Evolutionary conservation across 371 early-diverging fungal genomes (phyloP), one percentile per base, ranked within the genome.

Genomic region (Mucor mucedo): DNA sequence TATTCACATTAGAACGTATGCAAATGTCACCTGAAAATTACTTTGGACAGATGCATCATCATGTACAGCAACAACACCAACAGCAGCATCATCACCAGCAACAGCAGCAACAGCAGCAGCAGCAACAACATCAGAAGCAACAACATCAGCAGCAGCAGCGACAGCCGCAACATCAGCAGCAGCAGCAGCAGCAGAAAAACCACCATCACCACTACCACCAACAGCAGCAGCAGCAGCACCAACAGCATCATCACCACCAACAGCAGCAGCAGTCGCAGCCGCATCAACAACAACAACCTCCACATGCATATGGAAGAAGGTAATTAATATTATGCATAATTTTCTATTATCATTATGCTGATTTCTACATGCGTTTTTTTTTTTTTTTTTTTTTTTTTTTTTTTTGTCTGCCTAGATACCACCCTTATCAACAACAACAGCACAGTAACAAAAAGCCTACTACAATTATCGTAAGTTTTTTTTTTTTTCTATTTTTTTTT

Each of bases 231-330:
- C 56, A 38, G 35, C 29, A 42, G 30, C 69, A 35, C 8, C 49
- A 28, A 40, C 56, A 52, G 35, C 35, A 35, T 28, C 66, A 58
- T 52, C 49, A 41, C 47, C 63, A 48, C 10, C 49, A 39, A 11
- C 62, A 48, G 40, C 30, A 30, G 32, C 21, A 38, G 41, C 60
- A 55, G 21, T 56, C 40, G 47, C 63, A 35, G 44, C 44, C 30
- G 42, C 56, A 29, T 21, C 21, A 35, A 35, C 63, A 63, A 55
- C 42, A 35, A 33, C 50, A 49, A 29, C 50, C 28, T 9, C 50
- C 32, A 33, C 52, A 58, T 47, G 21, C 47, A 47, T 47, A 47
- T 47, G 47, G 47, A 47, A 47, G 21, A 47, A 47, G 47, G 47
- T 47, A 47, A 47, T 47, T 47, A 47, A 21, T 47, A 47, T 21